These are phyloP conservation scores for Elaeis oleifera DNA, from an alignment of 202 grass and related monocot species.

Conservation along the genomic window DNA sequence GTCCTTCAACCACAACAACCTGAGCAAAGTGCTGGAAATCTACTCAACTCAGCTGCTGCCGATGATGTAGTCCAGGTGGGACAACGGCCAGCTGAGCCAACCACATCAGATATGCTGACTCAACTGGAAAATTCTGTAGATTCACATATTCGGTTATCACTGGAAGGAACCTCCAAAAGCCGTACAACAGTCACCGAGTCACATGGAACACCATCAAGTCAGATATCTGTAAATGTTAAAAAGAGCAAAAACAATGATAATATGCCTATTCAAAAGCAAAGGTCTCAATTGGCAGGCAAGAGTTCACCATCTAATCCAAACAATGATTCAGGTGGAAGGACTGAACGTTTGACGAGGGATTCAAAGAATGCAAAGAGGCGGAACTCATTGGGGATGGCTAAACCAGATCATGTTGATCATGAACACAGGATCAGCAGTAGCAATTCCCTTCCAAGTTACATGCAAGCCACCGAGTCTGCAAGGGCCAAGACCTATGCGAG, in stretches of 20 bases:
- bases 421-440: slow-evolving; percentile 14
- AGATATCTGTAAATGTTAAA: slow-evolving; percentile 7
- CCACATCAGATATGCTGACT: neutral
- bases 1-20: neutral
- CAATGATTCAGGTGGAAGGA: slow-evolving; percentile 11
- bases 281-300: slow-evolving; percentile 9
- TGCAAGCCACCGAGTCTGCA: slow-evolving; percentile 22
- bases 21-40: neutral
- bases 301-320: slow-evolving; percentile 12
- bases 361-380: slow-evolving; percentile 9
- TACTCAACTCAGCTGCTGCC: neutral
- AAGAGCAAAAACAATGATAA: slow-evolving; percentile 13
- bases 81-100: slow-evolving; percentile 2
- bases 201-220: slow-evolving; percentile 21
- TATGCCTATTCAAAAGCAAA: slow-evolving; percentile 3
- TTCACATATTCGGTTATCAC: neutral
- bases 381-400: slow-evolving; percentile 2
- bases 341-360: neutral
- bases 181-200: neutral
- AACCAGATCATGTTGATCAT: slow-evolving; percentile 11
- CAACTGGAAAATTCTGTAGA: neutral
- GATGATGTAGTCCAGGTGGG: neutral
- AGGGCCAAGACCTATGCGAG: slow-evolving; percentile 16
- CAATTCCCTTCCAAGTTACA: slow-evolving; percentile 22
- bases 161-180: slow-evolving; percentile 13